Percentiles rank a stretch among this genome's conserved stretches.
These are phyloP conservation scores for Pichia insulana DNA, from an alignment of 805 yeast genomes.

Conservation along the genomic window DNA sequence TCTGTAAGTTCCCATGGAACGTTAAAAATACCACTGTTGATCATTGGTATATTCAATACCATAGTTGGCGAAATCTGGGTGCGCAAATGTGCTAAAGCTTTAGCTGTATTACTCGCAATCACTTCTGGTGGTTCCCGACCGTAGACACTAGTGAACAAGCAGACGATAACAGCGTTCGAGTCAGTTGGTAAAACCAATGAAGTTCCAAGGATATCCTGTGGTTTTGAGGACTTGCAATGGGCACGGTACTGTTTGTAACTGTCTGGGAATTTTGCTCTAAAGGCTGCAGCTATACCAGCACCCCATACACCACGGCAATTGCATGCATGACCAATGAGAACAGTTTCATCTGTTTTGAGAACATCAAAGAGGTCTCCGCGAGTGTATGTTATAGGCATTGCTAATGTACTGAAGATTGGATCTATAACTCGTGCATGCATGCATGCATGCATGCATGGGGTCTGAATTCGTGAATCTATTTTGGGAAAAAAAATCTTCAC, in stretches of 20 bases:
- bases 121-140: conserved; percentile 40
- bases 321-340: conserved; percentile 65
- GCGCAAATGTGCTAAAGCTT: conserved; percentile 29
- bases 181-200: conserved; percentile 36
- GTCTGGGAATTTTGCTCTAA: conserved; percentile 45
- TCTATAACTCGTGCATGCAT: too few relatives aligned
- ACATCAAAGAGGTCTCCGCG: too few relatives aligned
- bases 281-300: conserved; percentile 66
- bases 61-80: background rate
- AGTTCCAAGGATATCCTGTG: conserved; percentile 43
- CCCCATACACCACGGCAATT: conserved; percentile 79
- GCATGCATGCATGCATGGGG: too few relatives aligned
- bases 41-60: conserved; percentile 56
- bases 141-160: conserved; percentile 62
- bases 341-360: too few relatives aligned
- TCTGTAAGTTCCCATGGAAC: conserved; percentile 77
- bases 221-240: conserved; percentile 30
- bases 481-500: too few relatives aligned
- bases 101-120: conserved; percentile 43
- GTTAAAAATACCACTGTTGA: conserved; percentile 71
- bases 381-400: too few relatives aligned
- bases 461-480: too few relatives aligned
- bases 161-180: conserved; percentile 39
- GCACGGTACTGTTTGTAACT: conserved; percentile 43
- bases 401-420: too few relatives aligned